phyloP scores from a whole-genome alignment of 331 rosid species.

The Quercus phellos region DNA sequence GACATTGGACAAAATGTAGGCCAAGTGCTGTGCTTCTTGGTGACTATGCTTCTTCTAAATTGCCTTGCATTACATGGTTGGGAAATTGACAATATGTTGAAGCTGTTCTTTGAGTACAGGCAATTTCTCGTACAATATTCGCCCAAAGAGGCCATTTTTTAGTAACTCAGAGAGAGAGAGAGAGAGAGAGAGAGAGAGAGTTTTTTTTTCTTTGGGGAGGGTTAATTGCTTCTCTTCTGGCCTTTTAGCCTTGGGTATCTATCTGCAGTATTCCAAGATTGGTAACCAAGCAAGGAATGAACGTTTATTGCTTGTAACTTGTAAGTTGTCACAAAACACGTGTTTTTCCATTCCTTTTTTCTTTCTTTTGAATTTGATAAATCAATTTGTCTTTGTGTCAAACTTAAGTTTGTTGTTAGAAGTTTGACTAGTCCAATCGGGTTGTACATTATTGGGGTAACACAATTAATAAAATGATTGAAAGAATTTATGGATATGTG shows the following conservation, averaged over 20 bases:
- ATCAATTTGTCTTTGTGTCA: background rate
- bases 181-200: background rate
- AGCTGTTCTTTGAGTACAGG: conserved; percentile 20
- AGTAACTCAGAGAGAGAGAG: background rate
- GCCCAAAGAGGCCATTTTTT: conserved; percentile 37
- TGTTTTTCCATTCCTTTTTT: background rate
- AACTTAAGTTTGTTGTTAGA: background rate
- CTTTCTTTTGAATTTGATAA: background rate
- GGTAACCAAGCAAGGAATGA: conserved; percentile 29
- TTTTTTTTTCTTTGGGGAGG: no score
- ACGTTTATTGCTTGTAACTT: background rate
- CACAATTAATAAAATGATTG: no score
- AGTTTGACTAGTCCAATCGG: background rate
- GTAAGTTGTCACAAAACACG: background rate
- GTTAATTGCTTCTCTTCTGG: conserved; percentile 2
- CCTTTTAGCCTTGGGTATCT: conserved; percentile 9
- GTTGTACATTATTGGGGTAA: background rate
- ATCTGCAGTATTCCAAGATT: background rate
- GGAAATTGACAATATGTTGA: conserved; percentile 8
- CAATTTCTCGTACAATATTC: conserved; percentile 16
- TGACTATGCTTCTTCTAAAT: background rate
- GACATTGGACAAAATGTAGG: background rate
- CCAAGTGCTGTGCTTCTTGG: conserved; percentile 6
- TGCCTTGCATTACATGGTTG: conserved; percentile 4
- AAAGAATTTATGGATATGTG: no score